Base-by-base conservation (phyloP, 1,284 basidiomycete species). In the Mycosarcoma mackinlayi region DNA sequence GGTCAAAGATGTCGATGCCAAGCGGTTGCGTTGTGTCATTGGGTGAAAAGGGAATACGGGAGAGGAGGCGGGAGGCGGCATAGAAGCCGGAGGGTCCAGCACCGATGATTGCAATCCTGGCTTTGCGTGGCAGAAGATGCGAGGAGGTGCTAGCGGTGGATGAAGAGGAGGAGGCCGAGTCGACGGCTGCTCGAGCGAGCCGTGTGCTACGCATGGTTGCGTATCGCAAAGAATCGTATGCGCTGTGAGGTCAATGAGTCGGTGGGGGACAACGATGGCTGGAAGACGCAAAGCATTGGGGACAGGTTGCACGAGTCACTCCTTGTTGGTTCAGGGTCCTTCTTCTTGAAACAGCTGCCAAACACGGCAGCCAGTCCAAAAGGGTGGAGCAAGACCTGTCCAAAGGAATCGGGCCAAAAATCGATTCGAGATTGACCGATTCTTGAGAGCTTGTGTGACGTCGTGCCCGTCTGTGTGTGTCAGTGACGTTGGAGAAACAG, bases 41-140 rank as follows among this genome's bases (percentile, higher is more conserved):
- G n/a, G 47, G 25, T 7, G 52, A 49, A 27, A 50, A 48, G 14
- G 61, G 71, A 3, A 73, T 58, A 13, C 60, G 57, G 3, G 69
- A 64, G 31, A 82, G 74, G 1, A 81, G 45, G 3, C 79, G 58
- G 4, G 78, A 73, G 3, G 94, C 93, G 3, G 92, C 89, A 84
- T 97, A 98, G 86, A 98, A 97, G 0, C 91, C 93, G 8, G 94
- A 94, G 0, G 96, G 95, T 0, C 95, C 95, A 14, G 89, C 91
- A 25, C 94, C 94, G 28, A 94, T 84, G 73, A 95, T 88, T 16
- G 92, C 93, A 24, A 95, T 84, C 2, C 67, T 52, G 1, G 55
- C 54, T 38, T 33, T 42, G 25, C 42, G 52, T 9, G 56, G 38
- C 2, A 53, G 63, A n/a, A 48, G 7, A 1, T 47, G 35, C 1